Conservation (phyloP, 768 basidiomycete species). For the Suillus placidus region DNA sequence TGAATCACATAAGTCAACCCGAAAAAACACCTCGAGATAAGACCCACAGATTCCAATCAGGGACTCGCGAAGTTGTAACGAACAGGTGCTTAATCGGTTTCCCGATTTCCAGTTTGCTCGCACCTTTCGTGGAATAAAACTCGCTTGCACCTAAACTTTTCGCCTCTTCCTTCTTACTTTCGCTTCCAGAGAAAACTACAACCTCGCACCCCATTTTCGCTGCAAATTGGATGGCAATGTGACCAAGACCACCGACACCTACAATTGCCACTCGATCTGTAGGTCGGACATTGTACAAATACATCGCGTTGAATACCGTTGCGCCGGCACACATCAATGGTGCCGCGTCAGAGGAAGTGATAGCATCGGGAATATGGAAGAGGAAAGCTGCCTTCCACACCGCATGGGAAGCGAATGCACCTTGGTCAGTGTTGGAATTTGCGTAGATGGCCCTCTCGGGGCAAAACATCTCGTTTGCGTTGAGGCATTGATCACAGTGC, state of each 20-base stretch:
- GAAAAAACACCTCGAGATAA: neutral
- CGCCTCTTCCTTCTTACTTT: conserved; percentile 38
- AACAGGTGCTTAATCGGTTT: conserved; percentile 34
- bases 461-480: conserved; percentile 36
- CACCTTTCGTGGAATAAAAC: conserved; percentile 36
- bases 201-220: conserved; percentile 43
- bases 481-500: conserved; percentile 36
- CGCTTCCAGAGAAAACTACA: conserved; percentile 37
- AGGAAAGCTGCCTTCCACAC: conserved; percentile 38
- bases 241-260: conserved; percentile 41
- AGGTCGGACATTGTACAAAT: conserved; percentile 26
- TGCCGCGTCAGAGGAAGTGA: conserved; percentile 34
- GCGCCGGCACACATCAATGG: conserved; percentile 43
- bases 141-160: conserved; percentile 37
- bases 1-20: neutral
- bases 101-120: conserved; percentile 27
- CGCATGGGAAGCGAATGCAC: conserved; percentile 39
- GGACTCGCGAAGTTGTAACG: conserved; percentile 32
- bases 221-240: conserved; percentile 42
- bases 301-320: conserved; percentile 34
- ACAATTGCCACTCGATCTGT: conserved; percentile 39
- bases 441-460: conserved; percentile 29
- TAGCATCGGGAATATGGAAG: conserved; percentile 36
- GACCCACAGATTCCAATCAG: conserved; percentile 37
- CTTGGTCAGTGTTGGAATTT: conserved; percentile 30